Conservation (phyloP, 164 flowering plant species). For the Brasenia schreberi region DNA sequence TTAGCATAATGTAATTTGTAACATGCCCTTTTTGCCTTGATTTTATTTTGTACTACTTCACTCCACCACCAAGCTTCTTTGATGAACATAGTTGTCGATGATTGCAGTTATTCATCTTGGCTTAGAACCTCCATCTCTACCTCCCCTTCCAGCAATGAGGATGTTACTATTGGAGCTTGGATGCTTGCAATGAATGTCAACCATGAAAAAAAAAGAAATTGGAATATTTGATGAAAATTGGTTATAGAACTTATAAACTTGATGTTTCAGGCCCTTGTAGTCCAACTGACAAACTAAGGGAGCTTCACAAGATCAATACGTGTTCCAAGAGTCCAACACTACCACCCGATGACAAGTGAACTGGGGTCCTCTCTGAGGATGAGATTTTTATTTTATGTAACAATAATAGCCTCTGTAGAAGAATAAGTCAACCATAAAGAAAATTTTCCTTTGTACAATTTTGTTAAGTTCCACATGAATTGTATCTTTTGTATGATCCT, state of each 20-base stretch:
- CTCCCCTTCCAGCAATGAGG: conserved; percentile 28
- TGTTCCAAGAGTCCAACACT: neutral
- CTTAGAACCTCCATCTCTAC: too few relatives aligned
- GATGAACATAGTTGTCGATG: too few relatives aligned
- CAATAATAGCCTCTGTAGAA: neutral
- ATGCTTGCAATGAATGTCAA: conserved; percentile 70
- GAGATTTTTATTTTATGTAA: neutral
- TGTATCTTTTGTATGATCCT: too few relatives aligned
- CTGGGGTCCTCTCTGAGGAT: neutral
- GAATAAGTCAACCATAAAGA: neutral
- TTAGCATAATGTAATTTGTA: too few relatives aligned
- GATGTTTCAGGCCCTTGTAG: neutral
- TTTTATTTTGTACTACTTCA: too few relatives aligned
- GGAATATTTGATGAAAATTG: too few relatives aligned
- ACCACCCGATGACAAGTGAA: neutral
- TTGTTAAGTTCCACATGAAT: neutral
- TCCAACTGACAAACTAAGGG: neutral
- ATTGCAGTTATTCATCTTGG: too few relatives aligned
- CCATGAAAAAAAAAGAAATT: conserved; percentile 18
- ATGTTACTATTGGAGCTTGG: conserved; percentile 65
- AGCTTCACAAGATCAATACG: neutral
- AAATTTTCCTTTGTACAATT: neutral
- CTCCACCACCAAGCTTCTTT: too few relatives aligned
- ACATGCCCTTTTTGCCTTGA: too few relatives aligned
- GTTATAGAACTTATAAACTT: too few relatives aligned